Base-by-base conservation (phyloP, 805 yeast species). In the Scheffersomyces stipitis region DNA sequence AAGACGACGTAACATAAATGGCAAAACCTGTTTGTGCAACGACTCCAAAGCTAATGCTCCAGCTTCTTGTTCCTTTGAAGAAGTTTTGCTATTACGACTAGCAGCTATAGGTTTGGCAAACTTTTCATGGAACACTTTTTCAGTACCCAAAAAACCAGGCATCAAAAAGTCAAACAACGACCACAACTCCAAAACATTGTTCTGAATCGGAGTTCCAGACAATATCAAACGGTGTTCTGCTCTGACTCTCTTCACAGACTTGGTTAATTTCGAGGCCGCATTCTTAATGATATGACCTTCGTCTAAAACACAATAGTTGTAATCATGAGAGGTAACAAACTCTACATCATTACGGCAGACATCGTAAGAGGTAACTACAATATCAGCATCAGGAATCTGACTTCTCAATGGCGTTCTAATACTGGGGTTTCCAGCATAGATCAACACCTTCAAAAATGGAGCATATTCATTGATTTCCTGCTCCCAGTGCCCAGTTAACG, bases 71-170 rank as follows among this genome's bases (percentile, higher is more conserved):
- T 93, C 99, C 52, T 83, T 91, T 0, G 95, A 82, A 3, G 89
- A 78, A 0, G 90, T 86, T 57, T 90, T 91, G 48, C 88, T 82
- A 48, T 86, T 87, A 55, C 96, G 74, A 28, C 96, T 84, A 2
- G 95, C 91, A 3, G 97, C 91, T 58, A 93, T 93, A 2, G 99
- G 99, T 54, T 90, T 90, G n/a, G 97, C 95, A 71, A 91, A 93
- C 48, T 90, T 77, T 44, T 91, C 98, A 53, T 89, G 93, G 68
- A 93, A 93, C 33, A 83, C 76, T 61, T 89, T 91, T 54, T 93
- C 99, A 3, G 95, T 82, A 10, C 99, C 99, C 46, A 93, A 69
- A 54, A 93, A 93, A 0, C 99, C 99, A 2, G 99, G 99, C 99
- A 93, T 93, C 60, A 93, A 71, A 60, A 89, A 93, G 61, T 93